A percentile compares a stretch with the other conserved stretches of the same genome.
These are phyloP conservation scores for Aspergillus japonicus DNA, from an alignment of 2,329 filamentous ascomycete species.

Conservation along the genomic window DNA sequence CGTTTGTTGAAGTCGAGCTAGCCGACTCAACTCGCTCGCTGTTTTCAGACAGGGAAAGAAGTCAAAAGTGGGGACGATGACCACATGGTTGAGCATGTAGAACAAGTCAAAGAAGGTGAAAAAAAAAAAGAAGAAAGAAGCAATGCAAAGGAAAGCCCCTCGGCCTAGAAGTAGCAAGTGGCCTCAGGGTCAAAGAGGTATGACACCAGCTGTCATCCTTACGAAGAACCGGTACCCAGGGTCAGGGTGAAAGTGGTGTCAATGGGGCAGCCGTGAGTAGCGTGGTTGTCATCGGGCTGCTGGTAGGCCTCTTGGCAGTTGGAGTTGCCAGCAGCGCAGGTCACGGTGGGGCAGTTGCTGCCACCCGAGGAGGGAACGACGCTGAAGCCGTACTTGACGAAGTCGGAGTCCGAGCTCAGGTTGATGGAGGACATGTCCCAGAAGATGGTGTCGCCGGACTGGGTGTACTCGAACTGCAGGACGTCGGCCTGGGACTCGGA, in stretches of 20 bases:
- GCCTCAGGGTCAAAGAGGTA: too few relatives aligned
- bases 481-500: slow-evolving; percentile 32
- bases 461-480: slow-evolving; percentile 45
- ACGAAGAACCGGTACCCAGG: slow-evolving; percentile 28
- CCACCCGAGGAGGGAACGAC: slow-evolving; percentile 30
- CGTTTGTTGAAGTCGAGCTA: background rate
- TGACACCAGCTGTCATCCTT: background rate
- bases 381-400: slow-evolving; percentile 36
- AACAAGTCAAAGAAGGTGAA: background rate
- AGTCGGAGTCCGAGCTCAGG: slow-evolving; percentile 28
- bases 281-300: slow-evolving; percentile 40
- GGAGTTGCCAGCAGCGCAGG: slow-evolving; percentile 36
- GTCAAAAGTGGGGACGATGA: background rate
- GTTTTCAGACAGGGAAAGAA: background rate
- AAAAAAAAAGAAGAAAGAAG: background rate
- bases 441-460: slow-evolving; percentile 31
- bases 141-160: background rate
- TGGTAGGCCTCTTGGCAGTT: slow-evolving; percentile 42
- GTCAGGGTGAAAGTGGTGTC: slow-evolving; percentile 33
- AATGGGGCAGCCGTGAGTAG: slow-evolving; percentile 43
- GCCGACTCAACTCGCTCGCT: background rate
- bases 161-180: background rate
- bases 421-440: slow-evolving; percentile 41
- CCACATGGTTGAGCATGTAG: too few relatives aligned
- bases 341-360: slow-evolving; percentile 33